These are phyloP conservation scores for Metarhizium sp. DNA, from an alignment of 2,329 filamentous ascomycete genomes.

Conservation along the genomic window DNA sequence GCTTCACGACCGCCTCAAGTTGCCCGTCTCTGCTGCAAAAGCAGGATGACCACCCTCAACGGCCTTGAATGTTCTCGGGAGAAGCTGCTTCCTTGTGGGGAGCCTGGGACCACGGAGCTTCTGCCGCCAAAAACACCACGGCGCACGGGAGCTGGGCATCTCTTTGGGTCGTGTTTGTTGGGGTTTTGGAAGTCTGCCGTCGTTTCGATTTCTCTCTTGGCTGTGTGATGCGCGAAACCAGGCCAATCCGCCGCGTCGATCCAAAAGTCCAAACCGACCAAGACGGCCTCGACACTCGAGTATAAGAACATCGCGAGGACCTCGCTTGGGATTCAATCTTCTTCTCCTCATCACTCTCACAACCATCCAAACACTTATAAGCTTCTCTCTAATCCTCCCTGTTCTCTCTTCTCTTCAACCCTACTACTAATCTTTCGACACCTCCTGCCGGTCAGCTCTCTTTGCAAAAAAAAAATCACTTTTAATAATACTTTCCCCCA, in stretches of 20 bases:
- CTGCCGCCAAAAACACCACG: background rate
- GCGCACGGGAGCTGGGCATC: background rate
- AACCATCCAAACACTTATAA: background rate
- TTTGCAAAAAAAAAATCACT: too few species aligned
- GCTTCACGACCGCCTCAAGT: background rate
- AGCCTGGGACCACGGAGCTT: background rate
- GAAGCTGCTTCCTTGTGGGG: background rate
- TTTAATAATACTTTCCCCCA: background rate
- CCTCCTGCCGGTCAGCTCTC: conserved; percentile 6
- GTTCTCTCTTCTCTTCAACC: background rate
- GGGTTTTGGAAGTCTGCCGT: background rate
- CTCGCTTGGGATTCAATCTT: background rate
- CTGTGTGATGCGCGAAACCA: background rate
- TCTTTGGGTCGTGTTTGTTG: background rate
- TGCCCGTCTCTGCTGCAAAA: background rate
- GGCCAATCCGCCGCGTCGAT: background rate
- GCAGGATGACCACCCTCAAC: too few species aligned
- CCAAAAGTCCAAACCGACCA: background rate
- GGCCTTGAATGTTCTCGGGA: background rate
- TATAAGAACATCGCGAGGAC: conserved; percentile 5
- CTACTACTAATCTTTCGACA: background rate
- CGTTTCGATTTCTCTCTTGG: background rate
- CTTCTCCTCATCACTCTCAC: conserved; percentile 1
- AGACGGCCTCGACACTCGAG: background rate
- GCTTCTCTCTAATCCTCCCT: background rate